Evolutionary conservation across 1,139 yeast species (phyloP), one percentile per base, ranked within the genome.

Genomic region (Saccharomyces hybrid): DNA sequence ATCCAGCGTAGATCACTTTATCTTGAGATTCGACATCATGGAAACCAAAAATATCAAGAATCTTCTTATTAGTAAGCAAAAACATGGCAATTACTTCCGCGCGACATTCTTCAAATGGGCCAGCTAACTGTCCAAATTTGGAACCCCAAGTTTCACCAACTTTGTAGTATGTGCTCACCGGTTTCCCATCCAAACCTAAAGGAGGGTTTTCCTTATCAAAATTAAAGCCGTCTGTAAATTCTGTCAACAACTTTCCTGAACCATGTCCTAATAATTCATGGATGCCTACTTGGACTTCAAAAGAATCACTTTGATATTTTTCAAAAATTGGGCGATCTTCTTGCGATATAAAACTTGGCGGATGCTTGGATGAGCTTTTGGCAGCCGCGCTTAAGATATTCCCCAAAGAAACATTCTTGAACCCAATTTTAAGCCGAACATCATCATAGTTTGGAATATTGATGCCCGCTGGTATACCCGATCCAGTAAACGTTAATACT

Each of bases 261-360:
- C 96, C 97, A 67, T 89, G 97, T n/a, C 97, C 96, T 58, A 89
- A 77, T 59, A 89, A 77, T 71, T 89, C 96, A 70, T 89, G 97
- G 64, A 88, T 85, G 53, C 96, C 96, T 50, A 89, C 97, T 71
- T 88, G 96, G 46, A 88, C 95, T 70, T 89, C 96, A 69, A 88
- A 89, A 1, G 96, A 86, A 52, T 86, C 91, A 49, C 83, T 86
- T 64, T 90, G 80, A 76, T 87, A 85, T 67, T 84, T 82, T 58
- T 83, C 82, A 74, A 80, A 88, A 49, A 81, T 65, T 5, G 74
- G 81, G 58, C 78, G 80, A 57, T 83, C 80, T 6, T 73, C 70
- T 1, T 76, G 78, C 42, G 70, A 68, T 53, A 89, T 73, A 67
- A 89, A 88, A 13, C 90, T 84, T 57, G 86, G 77, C 55, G 85